A percentile compares a stretch with the other conserved stretches of the same genome.
phyloP scores from a whole-genome alignment of 192 early-diverging fungal species.

The Coemansia javaensis region DNA sequence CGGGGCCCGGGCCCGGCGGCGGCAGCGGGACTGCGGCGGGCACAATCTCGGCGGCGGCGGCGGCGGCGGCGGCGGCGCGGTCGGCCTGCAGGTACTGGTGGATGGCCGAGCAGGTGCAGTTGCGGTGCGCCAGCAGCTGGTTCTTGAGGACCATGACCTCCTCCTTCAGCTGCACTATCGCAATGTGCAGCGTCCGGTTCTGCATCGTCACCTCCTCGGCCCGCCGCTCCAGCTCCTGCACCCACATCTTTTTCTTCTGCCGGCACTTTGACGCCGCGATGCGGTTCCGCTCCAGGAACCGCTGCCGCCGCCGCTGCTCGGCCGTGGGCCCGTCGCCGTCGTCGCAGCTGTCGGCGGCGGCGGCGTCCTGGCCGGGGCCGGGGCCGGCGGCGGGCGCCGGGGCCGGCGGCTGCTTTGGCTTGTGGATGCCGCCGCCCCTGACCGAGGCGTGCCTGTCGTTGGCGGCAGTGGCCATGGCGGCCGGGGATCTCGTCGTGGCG shows the following conservation, averaged over 20 bases:
- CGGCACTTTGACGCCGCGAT: constrained; percentile 86
- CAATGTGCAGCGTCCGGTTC: constrained; percentile 42
- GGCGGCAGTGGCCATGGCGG: no score
- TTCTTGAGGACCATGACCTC: constrained; percentile 50
- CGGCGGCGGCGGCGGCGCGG: not conserved
- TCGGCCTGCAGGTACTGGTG: constrained; percentile 52
- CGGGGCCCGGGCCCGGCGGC: constrained; percentile 6
- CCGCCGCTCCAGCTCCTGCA: constrained; percentile 70
- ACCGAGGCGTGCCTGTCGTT: not conserved
- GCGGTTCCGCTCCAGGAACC: constrained; percentile 86
- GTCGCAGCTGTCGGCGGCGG: not conserved
- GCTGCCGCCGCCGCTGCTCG: constrained; percentile 64
- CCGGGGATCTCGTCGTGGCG: no score
- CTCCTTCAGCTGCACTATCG: constrained; percentile 45
- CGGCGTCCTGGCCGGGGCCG: no score
- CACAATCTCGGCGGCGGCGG: constrained; percentile 1
- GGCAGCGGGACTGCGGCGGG: constrained; percentile 7
- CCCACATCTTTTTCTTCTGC: constrained; percentile 90
- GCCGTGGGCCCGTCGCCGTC: constrained; percentile 1
- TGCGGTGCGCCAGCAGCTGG: constrained; percentile 52
- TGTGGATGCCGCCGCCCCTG: constrained; percentile 7
- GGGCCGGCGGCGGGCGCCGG: no score
- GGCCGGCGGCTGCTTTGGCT: constrained; percentile 2
- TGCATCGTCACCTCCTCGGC: constrained; percentile 52
- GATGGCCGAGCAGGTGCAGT: constrained; percentile 49